Conservation (phyloP, 148 eudicot genomes). For the Camellia lanceoleosa region DNA sequence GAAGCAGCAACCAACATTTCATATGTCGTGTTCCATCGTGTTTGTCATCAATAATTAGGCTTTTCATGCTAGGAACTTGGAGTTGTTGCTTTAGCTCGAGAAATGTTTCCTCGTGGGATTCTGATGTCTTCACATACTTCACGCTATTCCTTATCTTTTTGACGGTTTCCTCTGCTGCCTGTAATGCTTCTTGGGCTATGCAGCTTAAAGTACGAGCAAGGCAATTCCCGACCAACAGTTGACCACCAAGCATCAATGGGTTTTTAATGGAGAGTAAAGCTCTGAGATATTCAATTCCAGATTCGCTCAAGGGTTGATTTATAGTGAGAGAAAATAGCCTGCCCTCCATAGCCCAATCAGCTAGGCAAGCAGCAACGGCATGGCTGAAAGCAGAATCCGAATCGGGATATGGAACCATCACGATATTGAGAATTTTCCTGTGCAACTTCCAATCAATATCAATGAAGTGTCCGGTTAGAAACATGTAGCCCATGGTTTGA, state of each 20-base stretch:
- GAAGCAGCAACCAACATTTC: constrained; percentile 84
- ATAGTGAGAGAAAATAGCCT: constrained; percentile 59
- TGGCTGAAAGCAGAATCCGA: constrained; percentile 77
- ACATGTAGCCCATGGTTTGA: constrained; percentile 57
- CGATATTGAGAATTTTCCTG: constrained; percentile 65
- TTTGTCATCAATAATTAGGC: constrained; percentile 56
- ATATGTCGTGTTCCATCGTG: constrained; percentile 80
- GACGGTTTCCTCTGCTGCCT: constrained; percentile 46
- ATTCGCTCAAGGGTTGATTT: constrained; percentile 50
- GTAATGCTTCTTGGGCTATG: constrained; percentile 59
- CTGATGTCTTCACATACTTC: constrained; percentile 76
- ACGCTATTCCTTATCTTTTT: constrained; percentile 74
- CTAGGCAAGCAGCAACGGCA: constrained; percentile 74
- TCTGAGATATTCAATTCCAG: constrained; percentile 55
- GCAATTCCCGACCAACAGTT: constrained; percentile 62
- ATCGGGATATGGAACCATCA: constrained; percentile 84
- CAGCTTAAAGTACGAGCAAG: constrained; percentile 73
- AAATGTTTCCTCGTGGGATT: constrained; percentile 71
- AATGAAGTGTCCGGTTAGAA: constrained; percentile 63
- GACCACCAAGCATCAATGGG: constrained; percentile 61
- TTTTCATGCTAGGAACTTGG: constrained; percentile 64
- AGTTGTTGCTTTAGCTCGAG: constrained; percentile 71
- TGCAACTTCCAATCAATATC: constrained; percentile 77
- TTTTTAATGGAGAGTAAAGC: constrained; percentile 71
- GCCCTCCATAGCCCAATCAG: constrained; percentile 74